phyloP scores from a whole-genome alignment of 179 eudicot species.

The Spinacia oleracea region DNA sequence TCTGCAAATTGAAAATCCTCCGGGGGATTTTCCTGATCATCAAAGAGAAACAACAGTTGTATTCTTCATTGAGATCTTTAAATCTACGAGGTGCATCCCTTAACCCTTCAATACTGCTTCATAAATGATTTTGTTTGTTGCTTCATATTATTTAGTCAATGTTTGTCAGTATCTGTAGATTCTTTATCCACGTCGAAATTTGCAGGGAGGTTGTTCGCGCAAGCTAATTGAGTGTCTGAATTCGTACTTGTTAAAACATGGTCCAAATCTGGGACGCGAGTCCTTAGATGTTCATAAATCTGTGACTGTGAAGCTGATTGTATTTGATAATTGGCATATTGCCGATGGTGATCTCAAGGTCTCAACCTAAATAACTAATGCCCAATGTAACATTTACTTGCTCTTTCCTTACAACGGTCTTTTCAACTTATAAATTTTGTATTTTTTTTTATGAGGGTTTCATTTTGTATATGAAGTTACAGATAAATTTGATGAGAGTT shows the following conservation, averaged over 20 bases:
- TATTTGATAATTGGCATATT: constrained; percentile 68
- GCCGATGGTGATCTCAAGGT: constrained; percentile 83
- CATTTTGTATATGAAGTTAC: constrained; percentile 72
- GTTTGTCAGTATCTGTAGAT: constrained; percentile 15
- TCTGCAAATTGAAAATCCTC: constrained; percentile 93
- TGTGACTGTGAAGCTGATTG: constrained; percentile 60
- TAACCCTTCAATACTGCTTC: constrained; percentile 16
- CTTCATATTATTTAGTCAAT: constrained; percentile 8
- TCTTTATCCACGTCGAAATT: constrained; percentile 6
- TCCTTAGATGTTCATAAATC: constrained; percentile 80
- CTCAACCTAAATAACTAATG: background rate
- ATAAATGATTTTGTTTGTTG: background rate
- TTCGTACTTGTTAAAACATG: constrained; percentile 73
- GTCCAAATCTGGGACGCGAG: constrained; percentile 78
- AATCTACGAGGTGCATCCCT: constrained; percentile 53
- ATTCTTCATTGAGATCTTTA: constrained; percentile 63
- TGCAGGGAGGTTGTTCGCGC: constrained; percentile 82
- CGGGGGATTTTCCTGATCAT: constrained; percentile 80
- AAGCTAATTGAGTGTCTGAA: constrained; percentile 84
- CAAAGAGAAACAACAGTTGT: constrained; percentile 63
- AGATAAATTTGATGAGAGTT: constrained; percentile 70
- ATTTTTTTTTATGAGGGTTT: constrained; percentile 61
- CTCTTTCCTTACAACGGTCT: background rate
- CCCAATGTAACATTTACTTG: background rate
- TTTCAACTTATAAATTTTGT: constrained; percentile 16